Base-by-base conservation (phyloP, 805 yeast genomes). In the Candida andamanensis region DNA sequence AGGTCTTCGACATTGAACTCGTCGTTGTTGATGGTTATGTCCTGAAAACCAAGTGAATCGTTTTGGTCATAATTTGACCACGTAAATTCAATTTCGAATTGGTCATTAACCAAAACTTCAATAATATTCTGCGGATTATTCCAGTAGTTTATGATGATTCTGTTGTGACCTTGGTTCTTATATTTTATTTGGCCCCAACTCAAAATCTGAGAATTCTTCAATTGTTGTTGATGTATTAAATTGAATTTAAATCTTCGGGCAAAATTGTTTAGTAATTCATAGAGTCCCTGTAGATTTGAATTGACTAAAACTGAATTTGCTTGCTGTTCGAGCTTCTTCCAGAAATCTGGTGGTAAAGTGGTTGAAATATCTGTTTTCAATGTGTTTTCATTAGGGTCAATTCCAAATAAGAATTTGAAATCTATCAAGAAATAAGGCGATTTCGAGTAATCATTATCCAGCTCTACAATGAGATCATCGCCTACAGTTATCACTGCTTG, bases 361-460 rank as follows among this genome's bases (percentile, higher is more conserved):
- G 68, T 61, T 20, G 45, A 42, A 8, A 47, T 36, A 15, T 52
- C 47, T 28, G 48, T 50, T 12, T 58, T 58, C 25, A 60, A 43
- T 8, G 49, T 36, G 2, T 57, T 54, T 29, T 59, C 66, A 4
- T 57, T 63, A n/a, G n/a, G n/a, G 38, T 58, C 59, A 17, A 69
- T 62, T 7, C 72, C 67, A 46, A 82, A 80, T 15, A 72, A 60
- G 35, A 87, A 72, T 34, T 75, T 69, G 55, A 87, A 81, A 51
- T 85, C 90, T 14, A 90, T 82, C 38, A 86, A 68, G 49, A 79
- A 84, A 45, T 83, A 80, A 11, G 86, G 86, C 0, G 86, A 74
- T 26, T 52, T 50, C 15, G 32, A 36, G 41, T 61, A 60, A 23
- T 72, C 71, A 3, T 63, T 65, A 2, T 67, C 63, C 15, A 78